Conservation (phyloP, 2,329 filamentous ascomycete genomes). For the Ophiostoma perfectum region DNA sequence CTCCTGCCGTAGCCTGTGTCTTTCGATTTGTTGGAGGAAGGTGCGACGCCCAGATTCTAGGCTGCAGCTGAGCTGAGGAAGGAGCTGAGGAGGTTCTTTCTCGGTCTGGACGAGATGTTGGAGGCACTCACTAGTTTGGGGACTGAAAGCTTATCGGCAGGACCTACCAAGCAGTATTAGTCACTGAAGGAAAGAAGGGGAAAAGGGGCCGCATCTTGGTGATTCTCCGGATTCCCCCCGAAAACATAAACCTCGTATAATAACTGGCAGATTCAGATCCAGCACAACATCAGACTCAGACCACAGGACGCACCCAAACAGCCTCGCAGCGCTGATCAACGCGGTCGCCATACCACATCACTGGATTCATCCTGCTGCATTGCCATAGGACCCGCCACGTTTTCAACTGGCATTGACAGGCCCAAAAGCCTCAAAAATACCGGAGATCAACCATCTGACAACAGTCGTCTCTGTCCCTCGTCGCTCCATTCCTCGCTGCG, state of each 20-base stretch:
- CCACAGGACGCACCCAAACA: not conserved
- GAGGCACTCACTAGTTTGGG: not conserved
- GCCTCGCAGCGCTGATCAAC: not conserved
- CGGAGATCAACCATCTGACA: not conserved
- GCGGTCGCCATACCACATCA: not conserved
- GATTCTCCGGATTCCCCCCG: not conserved
- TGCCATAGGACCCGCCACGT: not conserved
- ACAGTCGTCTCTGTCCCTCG: not conserved
- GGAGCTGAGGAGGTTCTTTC: not conserved
- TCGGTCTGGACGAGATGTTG: not conserved
- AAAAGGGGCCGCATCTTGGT: not conserved
- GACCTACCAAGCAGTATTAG: not conserved
- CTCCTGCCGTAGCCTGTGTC: not conserved
- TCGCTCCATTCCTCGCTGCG: not conserved
- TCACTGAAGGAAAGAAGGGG: not conserved
- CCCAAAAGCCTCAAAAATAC: not conserved
- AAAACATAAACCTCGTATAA: not conserved
- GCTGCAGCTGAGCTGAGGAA: not conserved
- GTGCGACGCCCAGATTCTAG: not conserved
- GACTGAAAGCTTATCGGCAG: constrained; percentile 4
- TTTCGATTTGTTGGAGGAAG: not conserved
- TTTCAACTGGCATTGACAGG: not conserved
- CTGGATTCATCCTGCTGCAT: not conserved
- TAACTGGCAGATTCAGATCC: too few relatives aligned
- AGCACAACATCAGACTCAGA: not conserved